phyloP scores from a whole-genome alignment of 345 rosid genomes.

The Pseudoturritis turrita region DNA sequence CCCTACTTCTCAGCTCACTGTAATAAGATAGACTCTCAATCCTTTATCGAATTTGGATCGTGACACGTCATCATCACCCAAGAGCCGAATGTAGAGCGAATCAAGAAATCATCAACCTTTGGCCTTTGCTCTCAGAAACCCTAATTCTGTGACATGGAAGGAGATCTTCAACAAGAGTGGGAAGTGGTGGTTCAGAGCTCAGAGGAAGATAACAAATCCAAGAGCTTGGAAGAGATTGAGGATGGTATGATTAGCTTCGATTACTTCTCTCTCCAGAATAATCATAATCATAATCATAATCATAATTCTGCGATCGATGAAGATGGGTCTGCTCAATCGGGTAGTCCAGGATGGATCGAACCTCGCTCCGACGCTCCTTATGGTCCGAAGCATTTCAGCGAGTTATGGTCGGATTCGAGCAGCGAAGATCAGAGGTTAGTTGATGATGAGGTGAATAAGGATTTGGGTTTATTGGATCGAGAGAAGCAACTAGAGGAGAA shows the following conservation, averaged over 20 bases:
- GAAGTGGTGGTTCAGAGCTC: conserved; percentile 57
- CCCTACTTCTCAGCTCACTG: neutral
- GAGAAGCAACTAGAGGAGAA: neutral
- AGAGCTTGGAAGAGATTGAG: conserved; percentile 42
- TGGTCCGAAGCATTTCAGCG: conserved; percentile 46
- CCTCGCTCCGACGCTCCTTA: conserved; percentile 53
- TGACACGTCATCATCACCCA: conserved; percentile 1
- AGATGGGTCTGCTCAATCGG: conserved; percentile 61
- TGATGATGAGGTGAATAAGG: conserved; percentile 38
- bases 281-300: too few species aligned
- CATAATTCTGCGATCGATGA: conserved; percentile 36
- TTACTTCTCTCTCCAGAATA: conserved; percentile 66
- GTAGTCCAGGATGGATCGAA: conserved; percentile 92
- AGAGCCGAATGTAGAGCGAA: neutral
- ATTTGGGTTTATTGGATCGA: conserved; percentile 17
- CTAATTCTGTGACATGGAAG: conserved; percentile 32
- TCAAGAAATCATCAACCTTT: too few species aligned
- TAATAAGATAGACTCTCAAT: neutral
- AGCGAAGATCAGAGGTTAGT: conserved; percentile 57
- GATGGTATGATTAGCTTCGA: conserved; percentile 71
- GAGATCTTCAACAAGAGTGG: conserved; percentile 72
- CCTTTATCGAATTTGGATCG: too few species aligned
- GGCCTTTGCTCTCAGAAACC: too few species aligned
- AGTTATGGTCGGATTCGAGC: conserved; percentile 82
- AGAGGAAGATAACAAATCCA: conserved; percentile 23